Evolutionary conservation across 2,329 filamentous ascomycete species (phyloP).

Genomic region (Xylaria sp.): DNA sequence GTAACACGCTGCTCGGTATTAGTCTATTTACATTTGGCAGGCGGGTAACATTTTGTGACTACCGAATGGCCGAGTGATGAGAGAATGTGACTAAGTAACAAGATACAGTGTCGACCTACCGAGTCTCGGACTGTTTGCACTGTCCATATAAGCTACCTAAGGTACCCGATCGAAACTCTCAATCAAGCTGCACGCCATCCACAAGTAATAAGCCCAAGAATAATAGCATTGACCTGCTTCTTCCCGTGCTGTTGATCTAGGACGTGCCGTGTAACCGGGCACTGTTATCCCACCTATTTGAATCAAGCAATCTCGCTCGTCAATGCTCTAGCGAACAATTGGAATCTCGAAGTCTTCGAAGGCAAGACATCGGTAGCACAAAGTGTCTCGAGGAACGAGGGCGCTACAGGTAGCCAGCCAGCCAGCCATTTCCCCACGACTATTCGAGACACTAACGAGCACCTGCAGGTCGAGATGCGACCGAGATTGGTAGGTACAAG

Average conservation of each 20-base stretch:
- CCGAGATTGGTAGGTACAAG: constrained; percentile 31
- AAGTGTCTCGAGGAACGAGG: constrained; percentile 29
- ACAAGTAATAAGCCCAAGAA: constrained; percentile 16
- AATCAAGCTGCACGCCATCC: constrained; percentile 10
- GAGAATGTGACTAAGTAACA: constrained; percentile 22
- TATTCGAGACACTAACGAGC: constrained; percentile 32
- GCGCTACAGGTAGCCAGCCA: background rate
- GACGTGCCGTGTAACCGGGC: constrained; percentile 7
- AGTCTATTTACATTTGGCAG: background rate
- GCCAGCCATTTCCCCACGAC: constrained; percentile 29
- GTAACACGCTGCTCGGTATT: constrained; percentile 16
- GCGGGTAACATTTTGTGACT: constrained; percentile 32
- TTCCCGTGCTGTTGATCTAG: constrained; percentile 16
- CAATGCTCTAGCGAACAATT: constrained; percentile 24
- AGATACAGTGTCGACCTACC: background rate
- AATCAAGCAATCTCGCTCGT: constrained; percentile 27
- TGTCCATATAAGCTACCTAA: background rate
- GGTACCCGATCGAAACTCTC: background rate
- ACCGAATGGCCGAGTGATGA: constrained; percentile 5
- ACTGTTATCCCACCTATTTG: constrained; percentile 3
- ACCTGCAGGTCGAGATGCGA: constrained; percentile 30
- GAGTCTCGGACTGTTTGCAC: background rate
- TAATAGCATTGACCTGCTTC: constrained; percentile 22
- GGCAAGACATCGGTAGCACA: constrained; percentile 28
- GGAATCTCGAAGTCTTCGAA: constrained; percentile 22